Percentiles rank a stretch among this genome's conserved stretches.
phyloP scores from a whole-genome alignment of 2,329 filamentous ascomycete genomes.

The Diatrype stigma region DNA sequence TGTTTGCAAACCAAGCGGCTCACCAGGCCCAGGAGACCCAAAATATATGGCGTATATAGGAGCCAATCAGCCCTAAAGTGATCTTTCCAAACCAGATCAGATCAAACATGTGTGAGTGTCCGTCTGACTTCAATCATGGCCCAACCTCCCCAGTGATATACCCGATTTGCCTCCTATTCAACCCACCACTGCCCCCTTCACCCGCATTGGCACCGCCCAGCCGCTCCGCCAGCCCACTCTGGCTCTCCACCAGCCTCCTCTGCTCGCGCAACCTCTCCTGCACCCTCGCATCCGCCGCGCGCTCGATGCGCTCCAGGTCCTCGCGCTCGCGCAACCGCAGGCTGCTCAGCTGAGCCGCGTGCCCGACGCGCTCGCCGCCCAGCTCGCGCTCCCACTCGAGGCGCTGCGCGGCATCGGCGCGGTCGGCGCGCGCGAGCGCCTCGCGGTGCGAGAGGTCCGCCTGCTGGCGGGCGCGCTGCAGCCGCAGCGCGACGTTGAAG shows the following conservation, averaged over 20 bases:
- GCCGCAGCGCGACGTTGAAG: slow-evolving; percentile 33
- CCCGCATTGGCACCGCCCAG: slow-evolving; percentile 22
- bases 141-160: slow-evolving; percentile 50
- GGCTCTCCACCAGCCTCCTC: slow-evolving; percentile 44
- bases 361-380: slow-evolving; percentile 41
- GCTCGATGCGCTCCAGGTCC: slow-evolving; percentile 46
- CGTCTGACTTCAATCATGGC: slow-evolving; percentile 17
- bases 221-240: slow-evolving; percentile 34
- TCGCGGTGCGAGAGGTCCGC: slow-evolving; percentile 42
- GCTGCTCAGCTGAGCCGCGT: slow-evolving; percentile 46
- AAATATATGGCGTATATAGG: no score
- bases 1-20: no score
- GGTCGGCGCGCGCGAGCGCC: slow-evolving; percentile 44
- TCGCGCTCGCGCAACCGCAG: slow-evolving; percentile 47
- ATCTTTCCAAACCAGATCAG: no score
- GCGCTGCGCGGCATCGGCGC: slow-evolving; percentile 44
- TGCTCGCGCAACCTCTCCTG: slow-evolving; percentile 45
- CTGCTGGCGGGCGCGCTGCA: slow-evolving; percentile 32
- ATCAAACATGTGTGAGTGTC: no score
- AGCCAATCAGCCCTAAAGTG: no score
- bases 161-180: slow-evolving; percentile 47
- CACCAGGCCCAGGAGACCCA: no score
- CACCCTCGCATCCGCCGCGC: slow-evolving; percentile 41
- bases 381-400: slow-evolving; percentile 46
- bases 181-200: slow-evolving; percentile 26